Conservation (phyloP, 768 basidiomycete species). For the Paxillus ammoniavirescens region DNA sequence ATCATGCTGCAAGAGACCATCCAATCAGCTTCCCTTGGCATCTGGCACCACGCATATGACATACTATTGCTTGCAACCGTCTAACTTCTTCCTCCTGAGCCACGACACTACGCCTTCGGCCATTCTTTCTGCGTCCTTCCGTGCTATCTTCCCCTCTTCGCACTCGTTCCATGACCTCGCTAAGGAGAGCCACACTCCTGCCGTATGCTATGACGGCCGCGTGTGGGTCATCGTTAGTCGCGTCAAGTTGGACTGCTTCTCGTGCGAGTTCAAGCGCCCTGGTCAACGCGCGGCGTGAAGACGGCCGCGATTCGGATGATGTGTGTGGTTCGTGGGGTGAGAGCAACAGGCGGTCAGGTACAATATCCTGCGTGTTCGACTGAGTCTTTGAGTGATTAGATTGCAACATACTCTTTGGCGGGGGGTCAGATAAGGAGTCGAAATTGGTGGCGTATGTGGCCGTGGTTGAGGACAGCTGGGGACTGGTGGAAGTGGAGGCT, state of each 20-base stretch:
- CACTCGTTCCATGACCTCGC: slow-evolving; percentile 91
- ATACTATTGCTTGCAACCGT: slow-evolving; percentile 82
- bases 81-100: slow-evolving; percentile 90
- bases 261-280: slow-evolving; percentile 84
- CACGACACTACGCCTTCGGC: slow-evolving; percentile 74
- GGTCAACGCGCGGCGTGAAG: slow-evolving; percentile 84
- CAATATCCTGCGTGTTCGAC: slow-evolving; percentile 37
- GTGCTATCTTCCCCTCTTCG: slow-evolving; percentile 80
- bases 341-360: slow-evolving; percentile 43
- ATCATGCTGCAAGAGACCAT: slow-evolving; percentile 62
- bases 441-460: slow-evolving; percentile 28
- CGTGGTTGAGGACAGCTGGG: slow-evolving; percentile 19
- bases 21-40: slow-evolving; percentile 14
- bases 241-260: slow-evolving; percentile 85
- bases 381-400: slow-evolving; percentile 18
- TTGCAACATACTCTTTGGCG: slow-evolving; percentile 51
- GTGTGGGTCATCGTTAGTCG: slow-evolving; percentile 84
- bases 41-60: slow-evolving; percentile 33
- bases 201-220: slow-evolving; percentile 89
- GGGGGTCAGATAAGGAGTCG: slow-evolving; percentile 59
- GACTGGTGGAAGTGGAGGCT: slow-evolving; percentile 27
- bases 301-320: slow-evolving; percentile 51
- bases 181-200: slow-evolving; percentile 80
- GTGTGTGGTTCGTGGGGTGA: slow-evolving; percentile 43
- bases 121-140: slow-evolving; percentile 58